These are phyloP conservation scores for Phaeosphaeria sp. DNA, from an alignment of 2,329 filamentous ascomycete species.

Conservation along the genomic window DNA sequence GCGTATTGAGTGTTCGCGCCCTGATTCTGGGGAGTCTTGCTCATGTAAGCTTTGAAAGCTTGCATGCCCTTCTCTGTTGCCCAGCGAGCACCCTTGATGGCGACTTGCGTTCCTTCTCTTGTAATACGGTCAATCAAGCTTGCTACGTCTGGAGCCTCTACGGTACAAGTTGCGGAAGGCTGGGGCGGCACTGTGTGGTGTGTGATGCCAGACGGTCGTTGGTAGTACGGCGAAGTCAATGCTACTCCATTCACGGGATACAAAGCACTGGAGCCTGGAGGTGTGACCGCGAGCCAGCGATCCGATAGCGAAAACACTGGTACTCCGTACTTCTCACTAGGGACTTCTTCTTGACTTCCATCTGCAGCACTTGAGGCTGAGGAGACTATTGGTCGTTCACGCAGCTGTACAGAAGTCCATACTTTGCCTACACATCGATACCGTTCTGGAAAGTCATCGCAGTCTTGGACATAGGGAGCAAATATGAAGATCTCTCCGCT, in stretches of 20 bases:
- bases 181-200: constrained; percentile 73
- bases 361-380: constrained; percentile 45
- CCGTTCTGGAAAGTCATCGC: constrained; percentile 32
- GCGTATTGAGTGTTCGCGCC: constrained; percentile 26
- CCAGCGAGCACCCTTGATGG: constrained; percentile 77
- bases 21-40: constrained; percentile 47
- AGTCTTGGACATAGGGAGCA: constrained; percentile 39
- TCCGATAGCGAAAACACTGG: constrained; percentile 73
- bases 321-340: constrained; percentile 56
- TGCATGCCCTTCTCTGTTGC: constrained; percentile 78
- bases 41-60: constrained; percentile 83
- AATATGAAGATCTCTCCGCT: constrained; percentile 90
- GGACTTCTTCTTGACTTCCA: constrained; percentile 41
- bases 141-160: constrained; percentile 75
- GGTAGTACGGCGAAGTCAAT: constrained; percentile 58
- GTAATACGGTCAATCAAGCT: constrained; percentile 78
- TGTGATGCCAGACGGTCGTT: constrained; percentile 61
- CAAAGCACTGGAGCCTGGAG: constrained; percentile 73
- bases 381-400: constrained; percentile 42
- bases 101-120: constrained; percentile 78
- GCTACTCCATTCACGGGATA: constrained; percentile 72
- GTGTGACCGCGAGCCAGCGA: constrained; percentile 80
- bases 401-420: constrained; percentile 82
- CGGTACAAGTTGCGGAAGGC: constrained; percentile 69
- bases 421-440: constrained; percentile 83